A percentile compares a stretch with the other conserved stretches of the same genome.
Conservation (phyloP, 1,284 basidiomycete species). For the Mrakiaceae sp. region DNA sequence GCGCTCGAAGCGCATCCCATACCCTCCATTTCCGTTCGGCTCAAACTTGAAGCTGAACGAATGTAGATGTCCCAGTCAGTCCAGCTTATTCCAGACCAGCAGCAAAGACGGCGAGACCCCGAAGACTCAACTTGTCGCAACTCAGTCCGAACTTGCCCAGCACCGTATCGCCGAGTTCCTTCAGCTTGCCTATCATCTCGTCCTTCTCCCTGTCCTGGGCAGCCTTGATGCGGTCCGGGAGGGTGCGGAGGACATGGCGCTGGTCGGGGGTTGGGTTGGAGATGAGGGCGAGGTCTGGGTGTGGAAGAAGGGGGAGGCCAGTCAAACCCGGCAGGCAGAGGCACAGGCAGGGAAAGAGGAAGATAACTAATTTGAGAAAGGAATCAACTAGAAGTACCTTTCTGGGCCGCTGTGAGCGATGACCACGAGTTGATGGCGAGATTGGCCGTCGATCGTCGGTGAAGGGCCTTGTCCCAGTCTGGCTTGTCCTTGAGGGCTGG, state of each 20-base stretch:
- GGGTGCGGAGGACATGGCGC: slow-evolving; percentile 38
- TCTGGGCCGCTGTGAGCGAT: slow-evolving; percentile 64
- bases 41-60: slow-evolving; percentile 65
- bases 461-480: slow-evolving; percentile 72
- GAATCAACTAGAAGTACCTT: slow-evolving; percentile 46
- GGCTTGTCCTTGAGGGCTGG: slow-evolving; percentile 76
- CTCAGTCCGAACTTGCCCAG: slow-evolving; percentile 82
- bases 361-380: background rate
- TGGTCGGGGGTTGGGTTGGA: slow-evolving; percentile 45
- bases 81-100: background rate
- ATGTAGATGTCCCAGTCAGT: slow-evolving; percentile 32
- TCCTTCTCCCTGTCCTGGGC: slow-evolving; percentile 78
- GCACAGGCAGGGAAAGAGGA: background rate
- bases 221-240: slow-evolving; percentile 57
- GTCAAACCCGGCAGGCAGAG: background rate
- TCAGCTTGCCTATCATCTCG: slow-evolving; percentile 87
- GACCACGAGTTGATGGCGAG: slow-evolving; percentile 71
- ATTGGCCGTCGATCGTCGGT: slow-evolving; percentile 74
- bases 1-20: slow-evolving; percentile 69
- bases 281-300: slow-evolving; percentile 58
- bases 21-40: slow-evolving; percentile 83
- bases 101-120: background rate
- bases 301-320: slow-evolving; percentile 36
- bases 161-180: slow-evolving; percentile 80
- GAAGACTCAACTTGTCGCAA: slow-evolving; percentile 51